A percentile compares a stretch with the other conserved stretches of the same genome.
Conservation (phyloP, 2,329 filamentous ascomycete genomes). For the Apiospora malaysiana region DNA sequence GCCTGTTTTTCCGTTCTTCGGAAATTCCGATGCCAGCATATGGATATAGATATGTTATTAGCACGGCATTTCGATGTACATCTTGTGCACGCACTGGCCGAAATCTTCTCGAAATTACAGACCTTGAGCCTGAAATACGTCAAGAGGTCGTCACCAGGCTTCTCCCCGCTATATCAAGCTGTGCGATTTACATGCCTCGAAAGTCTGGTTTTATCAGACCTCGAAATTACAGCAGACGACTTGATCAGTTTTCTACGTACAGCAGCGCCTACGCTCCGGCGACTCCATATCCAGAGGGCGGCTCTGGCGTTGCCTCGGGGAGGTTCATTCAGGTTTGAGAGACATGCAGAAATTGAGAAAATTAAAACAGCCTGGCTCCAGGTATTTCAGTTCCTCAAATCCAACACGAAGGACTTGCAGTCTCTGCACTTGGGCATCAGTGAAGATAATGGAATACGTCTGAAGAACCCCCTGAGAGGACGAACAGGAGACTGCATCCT, state of each 20-base stretch:
- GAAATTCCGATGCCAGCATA: background rate
- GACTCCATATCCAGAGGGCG: background rate
- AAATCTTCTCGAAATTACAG: background rate
- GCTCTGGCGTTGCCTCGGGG: background rate
- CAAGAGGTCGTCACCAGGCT: background rate
- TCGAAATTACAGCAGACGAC: background rate
- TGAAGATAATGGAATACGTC: background rate
- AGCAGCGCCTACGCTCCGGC: background rate
- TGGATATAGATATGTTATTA: background rate
- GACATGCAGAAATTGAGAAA: background rate
- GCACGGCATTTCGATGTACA: background rate
- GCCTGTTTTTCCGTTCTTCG: background rate
- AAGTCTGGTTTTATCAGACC: background rate
- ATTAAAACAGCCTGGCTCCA: background rate
- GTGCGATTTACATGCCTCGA: background rate
- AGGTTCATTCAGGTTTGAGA: background rate
- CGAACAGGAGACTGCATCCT: background rate
- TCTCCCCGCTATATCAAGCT: background rate
- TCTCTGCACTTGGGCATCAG: background rate
- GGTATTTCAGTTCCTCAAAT: background rate
- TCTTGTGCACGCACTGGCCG: background rate
- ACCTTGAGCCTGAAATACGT: background rate
- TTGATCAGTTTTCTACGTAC: background rate
- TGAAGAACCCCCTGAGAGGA: background rate
- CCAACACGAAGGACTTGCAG: background rate